Percentiles rank a stretch among this genome's conserved stretches.
Evolutionary conservation across 2,329 filamentous ascomycete species (phyloP).

Genomic region (Sporothrix protearum): DNA sequence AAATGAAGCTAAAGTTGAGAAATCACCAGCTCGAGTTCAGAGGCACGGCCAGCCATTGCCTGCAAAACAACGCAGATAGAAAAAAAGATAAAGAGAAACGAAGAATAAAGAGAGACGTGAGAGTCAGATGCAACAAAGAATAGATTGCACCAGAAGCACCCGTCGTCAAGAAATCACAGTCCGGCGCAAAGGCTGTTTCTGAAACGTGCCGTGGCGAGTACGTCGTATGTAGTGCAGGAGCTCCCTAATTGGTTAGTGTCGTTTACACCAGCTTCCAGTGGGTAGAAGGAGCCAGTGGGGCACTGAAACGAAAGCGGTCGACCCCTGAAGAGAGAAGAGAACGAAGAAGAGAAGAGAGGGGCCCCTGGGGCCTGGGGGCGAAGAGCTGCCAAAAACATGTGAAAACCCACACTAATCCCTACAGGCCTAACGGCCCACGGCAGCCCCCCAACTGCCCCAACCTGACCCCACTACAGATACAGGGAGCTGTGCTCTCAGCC

Average conservation of each 20-base stretch:
- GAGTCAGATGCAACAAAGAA: background rate
- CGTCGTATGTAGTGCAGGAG: background rate
- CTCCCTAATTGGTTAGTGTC: background rate
- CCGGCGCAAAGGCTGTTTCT: conserved; percentile 17
- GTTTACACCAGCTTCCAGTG: background rate
- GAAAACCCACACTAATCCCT: conserved; percentile 19
- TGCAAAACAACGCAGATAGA: background rate
- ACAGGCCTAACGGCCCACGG: conserved; percentile 9
- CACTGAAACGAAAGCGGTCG: conserved; percentile 5
- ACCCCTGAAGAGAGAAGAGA: background rate
- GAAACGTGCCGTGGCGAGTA: background rate
- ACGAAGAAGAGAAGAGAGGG: background rate
- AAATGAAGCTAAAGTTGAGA: conserved; percentile 11
- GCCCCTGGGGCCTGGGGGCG: background rate
- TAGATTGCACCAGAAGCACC: background rate
- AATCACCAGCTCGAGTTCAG: background rate
- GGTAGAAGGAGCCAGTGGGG: background rate
- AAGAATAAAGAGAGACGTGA: background rate
- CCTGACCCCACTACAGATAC: conserved; percentile 3
- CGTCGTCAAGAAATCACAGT: background rate
- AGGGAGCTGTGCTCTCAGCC: background rate
- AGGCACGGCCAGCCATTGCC: conserved; percentile 26
- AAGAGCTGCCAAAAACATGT: conserved; percentile 18
- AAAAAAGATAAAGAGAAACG: background rate
- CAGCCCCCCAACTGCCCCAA: conserved; percentile 7